These are phyloP conservation scores for Spencermartinsiella europaea DNA, from an alignment of 805 yeast genomes.

Conservation along the genomic window DNA sequence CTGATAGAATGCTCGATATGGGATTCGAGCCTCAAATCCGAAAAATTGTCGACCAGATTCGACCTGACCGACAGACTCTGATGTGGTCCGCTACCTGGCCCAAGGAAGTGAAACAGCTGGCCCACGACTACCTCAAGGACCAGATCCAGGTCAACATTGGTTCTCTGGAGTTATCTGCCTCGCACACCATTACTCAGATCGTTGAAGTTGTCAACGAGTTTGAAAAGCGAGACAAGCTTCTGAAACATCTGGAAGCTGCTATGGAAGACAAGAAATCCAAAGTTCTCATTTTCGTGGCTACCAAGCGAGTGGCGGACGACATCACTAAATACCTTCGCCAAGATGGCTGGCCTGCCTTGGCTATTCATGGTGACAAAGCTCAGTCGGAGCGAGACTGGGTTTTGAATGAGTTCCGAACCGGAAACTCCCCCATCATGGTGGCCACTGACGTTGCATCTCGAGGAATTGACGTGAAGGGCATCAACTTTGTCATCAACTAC, in stretches of 20 bases:
- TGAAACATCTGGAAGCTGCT: slow-evolving; percentile 77
- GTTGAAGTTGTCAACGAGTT: slow-evolving; percentile 88
- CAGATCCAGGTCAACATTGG: slow-evolving; percentile 97
- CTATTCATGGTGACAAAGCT: slow-evolving; percentile 97
- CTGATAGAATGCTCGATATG: slow-evolving; percentile 99
- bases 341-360: slow-evolving; percentile 98
- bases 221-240: slow-evolving; percentile 89
- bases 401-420: slow-evolving; percentile 82
- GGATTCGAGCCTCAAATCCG: slow-evolving; percentile 99
- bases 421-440: slow-evolving; percentile 94
- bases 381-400: slow-evolving; percentile 99
- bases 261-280: slow-evolving; percentile 64
- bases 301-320: slow-evolving; percentile 97
- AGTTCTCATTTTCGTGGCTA: slow-evolving; percentile 86
- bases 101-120: slow-evolving; percentile 89
- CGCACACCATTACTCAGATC: slow-evolving; percentile 90
- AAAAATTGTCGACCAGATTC: slow-evolving; percentile 94
- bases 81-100: slow-evolving; percentile 99
- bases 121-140: slow-evolving; percentile 84
- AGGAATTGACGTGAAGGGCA: slow-evolving; percentile 99
- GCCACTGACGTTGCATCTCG: slow-evolving; percentile 99
- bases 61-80: slow-evolving; percentile 98
- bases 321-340: slow-evolving; percentile 84
- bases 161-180: slow-evolving; percentile 91
- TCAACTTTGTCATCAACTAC: slow-evolving; percentile 85